Percentiles rank a stretch among this genome's conserved stretches.
These are phyloP conservation scores for Groenewaldozyma salmanticensis DNA, from an alignment of 805 yeast species.

Conservation along the genomic window DNA sequence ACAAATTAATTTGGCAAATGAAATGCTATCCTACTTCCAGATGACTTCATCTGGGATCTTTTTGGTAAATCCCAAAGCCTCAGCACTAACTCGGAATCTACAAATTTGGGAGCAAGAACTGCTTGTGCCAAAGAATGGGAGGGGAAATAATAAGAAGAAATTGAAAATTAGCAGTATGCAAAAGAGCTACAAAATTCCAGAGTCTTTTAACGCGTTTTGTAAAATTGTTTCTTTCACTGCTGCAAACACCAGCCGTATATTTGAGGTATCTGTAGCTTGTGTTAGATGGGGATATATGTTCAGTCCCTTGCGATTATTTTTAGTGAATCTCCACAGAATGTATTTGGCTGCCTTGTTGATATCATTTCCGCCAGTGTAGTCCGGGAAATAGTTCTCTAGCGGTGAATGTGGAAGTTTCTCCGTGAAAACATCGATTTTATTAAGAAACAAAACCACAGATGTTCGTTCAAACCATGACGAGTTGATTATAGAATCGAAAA, in stretches of 20 bases:
- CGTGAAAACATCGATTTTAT: constrained; percentile 84
- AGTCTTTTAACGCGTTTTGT: constrained; percentile 65
- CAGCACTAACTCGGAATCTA: too few relatives aligned
- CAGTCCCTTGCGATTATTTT: constrained; percentile 71
- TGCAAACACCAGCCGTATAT: constrained; percentile 76
- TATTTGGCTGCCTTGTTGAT: constrained; percentile 87
- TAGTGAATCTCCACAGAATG: constrained; percentile 82
- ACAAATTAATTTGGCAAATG: too few relatives aligned
- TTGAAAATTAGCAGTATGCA: background rate
- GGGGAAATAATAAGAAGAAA: too few relatives aligned
- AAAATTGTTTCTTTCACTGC: constrained; percentile 74
- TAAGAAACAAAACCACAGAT: constrained; percentile 75
- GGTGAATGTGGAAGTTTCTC: constrained; percentile 78
- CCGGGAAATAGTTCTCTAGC: constrained; percentile 74
- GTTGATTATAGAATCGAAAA: constrained; percentile 85
- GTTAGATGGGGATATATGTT: constrained; percentile 82
- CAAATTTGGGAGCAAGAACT: too few relatives aligned
- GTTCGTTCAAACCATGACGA: constrained; percentile 88
- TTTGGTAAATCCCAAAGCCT: too few relatives aligned
- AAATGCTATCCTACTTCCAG: too few relatives aligned
- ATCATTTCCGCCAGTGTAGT: constrained; percentile 83
- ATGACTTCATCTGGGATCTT: too few relatives aligned
- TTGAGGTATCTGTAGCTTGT: constrained; percentile 89
- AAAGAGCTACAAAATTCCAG: constrained; percentile 47
- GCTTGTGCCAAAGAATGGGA: background rate